Evolutionary conservation across 306 rosid species (phyloP).

Genomic region (Dryas drummondii): DNA sequence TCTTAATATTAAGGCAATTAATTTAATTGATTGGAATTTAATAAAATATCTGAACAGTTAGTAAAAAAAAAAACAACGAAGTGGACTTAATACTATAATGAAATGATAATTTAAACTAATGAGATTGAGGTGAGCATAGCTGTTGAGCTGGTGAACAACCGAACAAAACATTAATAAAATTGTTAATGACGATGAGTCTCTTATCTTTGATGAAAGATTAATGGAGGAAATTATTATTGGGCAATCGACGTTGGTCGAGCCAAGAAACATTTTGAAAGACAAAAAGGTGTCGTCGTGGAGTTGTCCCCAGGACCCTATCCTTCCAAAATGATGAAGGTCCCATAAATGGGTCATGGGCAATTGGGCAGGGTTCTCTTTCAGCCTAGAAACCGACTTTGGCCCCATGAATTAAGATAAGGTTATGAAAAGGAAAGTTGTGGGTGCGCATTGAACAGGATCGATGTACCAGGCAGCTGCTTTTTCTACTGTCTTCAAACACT

Average conservation of each 20-base stretch:
- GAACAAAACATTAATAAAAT: background rate
- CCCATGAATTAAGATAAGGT: conserved; percentile 13
- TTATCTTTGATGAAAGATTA: too few relatives aligned
- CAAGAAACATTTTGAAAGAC: background rate
- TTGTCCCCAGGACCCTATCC: too few relatives aligned
- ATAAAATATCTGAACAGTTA: background rate
- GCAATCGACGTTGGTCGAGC: background rate
- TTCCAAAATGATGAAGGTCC: background rate
- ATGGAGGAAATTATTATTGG: background rate
- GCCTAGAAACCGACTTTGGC: background rate
- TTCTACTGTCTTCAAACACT: background rate
- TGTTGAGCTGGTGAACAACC: background rate
- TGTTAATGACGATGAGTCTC: background rate
- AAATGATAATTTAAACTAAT: too few relatives aligned
- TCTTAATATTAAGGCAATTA: background rate
- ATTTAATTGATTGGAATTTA: background rate
- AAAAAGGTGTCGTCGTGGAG: background rate
- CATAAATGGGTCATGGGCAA: background rate
- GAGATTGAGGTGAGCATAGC: too few relatives aligned
- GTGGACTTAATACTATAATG: background rate
- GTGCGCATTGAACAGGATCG: background rate
- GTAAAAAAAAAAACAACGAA: background rate
- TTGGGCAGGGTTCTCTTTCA: too few relatives aligned
- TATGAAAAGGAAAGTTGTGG: conserved; percentile 19
- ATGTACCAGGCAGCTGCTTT: background rate